Evolutionary conservation across 2,329 filamentous ascomycete species (phyloP), one percentile per base, ranked within the genome.

Genomic region (Aspergillus pseudoglaucus): DNA sequence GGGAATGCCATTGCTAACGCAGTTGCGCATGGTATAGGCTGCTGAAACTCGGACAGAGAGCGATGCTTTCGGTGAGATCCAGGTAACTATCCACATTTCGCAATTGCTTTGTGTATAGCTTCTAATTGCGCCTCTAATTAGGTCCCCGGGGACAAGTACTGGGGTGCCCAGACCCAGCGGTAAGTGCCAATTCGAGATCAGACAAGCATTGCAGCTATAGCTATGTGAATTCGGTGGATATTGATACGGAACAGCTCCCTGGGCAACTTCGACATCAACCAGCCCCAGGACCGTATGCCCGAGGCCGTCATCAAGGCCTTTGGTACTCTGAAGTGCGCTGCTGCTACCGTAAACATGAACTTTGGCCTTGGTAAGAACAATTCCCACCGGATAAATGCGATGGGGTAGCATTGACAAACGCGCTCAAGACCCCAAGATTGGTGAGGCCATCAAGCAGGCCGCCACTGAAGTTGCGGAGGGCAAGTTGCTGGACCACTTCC

Each of bases 211-310:
- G 6, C 33, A 15, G n/a, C 17, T 37, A 37, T 37, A 17, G 9
- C 4, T 30, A 2, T 30, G 25, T 30, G 9, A 12, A 30, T 30
- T 20, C 42, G 35, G 45, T 43, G 44, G 47, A 56, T 45, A 48
- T 56, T 62, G 55, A 66, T 58, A 44, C 44, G 25, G 39, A 38
- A 54, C 49, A 76, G 75, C 59, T 97, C 91, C 45, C 81, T 97
- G 69, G 85, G 87, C 72, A 98, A 98, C 79, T 98, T 98, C 81
- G 87, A 86, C 72, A 97, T 98, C 83, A 97, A 97, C 76, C 93
- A 97, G 79, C 93, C 93, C 52, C 89, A 95, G 75, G 93, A 98
- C 70, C 90, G 93, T 69, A 97, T 97, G 90, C 93, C 93, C 43
- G 85, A 89, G 56, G 87, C 90, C 41, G 86, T 98, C 60, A 78